Conservation (phyloP, 257 asterid species). For the Perilla frutescens region DNA sequence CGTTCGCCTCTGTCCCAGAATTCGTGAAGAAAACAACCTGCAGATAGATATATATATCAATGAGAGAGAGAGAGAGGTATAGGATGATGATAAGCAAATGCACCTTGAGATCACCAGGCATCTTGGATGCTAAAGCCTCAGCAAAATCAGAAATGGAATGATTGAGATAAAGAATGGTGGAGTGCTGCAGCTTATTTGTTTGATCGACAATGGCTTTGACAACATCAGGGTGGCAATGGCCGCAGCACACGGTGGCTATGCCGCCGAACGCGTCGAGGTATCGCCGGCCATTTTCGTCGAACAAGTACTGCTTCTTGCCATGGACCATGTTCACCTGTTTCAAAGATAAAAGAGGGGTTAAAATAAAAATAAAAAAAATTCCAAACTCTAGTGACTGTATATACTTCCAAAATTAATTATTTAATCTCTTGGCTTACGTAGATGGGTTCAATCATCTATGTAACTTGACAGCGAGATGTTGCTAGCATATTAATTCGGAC, state of each 20-base stretch:
- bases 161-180: slow-evolving; percentile 68
- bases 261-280: slow-evolving; percentile 77
- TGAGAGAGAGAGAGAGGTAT: neutral
- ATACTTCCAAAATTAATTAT: too few relatives aligned
- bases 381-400: too few relatives aligned
- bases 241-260: slow-evolving; percentile 78
- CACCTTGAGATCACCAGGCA: slow-evolving; percentile 83
- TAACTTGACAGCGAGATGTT: neutral
- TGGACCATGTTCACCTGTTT: slow-evolving; percentile 69
- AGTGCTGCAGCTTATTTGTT: slow-evolving; percentile 62
- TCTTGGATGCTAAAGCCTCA: slow-evolving; percentile 69
- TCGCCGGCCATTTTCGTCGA: slow-evolving; percentile 68
- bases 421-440: neutral
- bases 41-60: slow-evolving; percentile 14
- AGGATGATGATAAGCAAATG: too few relatives aligned
- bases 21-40: slow-evolving; percentile 80
- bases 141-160: slow-evolving; percentile 75
- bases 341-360: too few relatives aligned
- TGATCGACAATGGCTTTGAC: slow-evolving; percentile 66
- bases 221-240: slow-evolving; percentile 86
- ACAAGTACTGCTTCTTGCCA: slow-evolving; percentile 81
- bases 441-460: neutral
- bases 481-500: neutral
- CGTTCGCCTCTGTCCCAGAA: slow-evolving; percentile 87
- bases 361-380: too few relatives aligned